Conservation (phyloP, 129 eudicot species). For the Rutidosis leptorrhynchoides region DNA sequence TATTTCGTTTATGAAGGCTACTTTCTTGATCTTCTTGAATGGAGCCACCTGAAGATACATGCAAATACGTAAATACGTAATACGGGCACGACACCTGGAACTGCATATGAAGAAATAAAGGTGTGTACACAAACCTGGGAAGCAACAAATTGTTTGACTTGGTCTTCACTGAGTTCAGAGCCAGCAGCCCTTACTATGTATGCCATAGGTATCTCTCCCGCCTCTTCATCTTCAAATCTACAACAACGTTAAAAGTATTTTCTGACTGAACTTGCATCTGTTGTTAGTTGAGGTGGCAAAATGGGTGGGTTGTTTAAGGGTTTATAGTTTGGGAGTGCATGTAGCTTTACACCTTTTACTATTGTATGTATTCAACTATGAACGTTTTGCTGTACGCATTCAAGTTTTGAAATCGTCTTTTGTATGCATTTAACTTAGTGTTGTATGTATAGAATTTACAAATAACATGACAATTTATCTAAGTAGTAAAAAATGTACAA, state of each 20-base stretch:
- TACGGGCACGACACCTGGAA: neutral
- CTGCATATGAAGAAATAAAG: constrained; percentile 10
- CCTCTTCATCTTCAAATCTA: constrained; percentile 73
- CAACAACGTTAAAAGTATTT: constrained; percentile 14
- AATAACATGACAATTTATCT: too few relatives aligned
- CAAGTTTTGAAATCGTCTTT: too few relatives aligned
- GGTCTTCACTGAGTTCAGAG: constrained; percentile 52
- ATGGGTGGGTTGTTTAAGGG: neutral
- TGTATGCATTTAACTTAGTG: too few relatives aligned
- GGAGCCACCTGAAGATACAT: constrained; percentile 64
- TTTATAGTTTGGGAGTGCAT: too few relatives aligned
- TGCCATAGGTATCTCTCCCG: constrained; percentile 80
- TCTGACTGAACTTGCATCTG: constrained; percentile 4
- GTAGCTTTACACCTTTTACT: too few relatives aligned
- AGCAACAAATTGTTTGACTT: constrained; percentile 61
- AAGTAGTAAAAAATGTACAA: too few relatives aligned
- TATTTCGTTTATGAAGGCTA: constrained; percentile 57
- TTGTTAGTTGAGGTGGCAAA: constrained; percentile 1
- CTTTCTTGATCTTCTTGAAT: constrained; percentile 65
- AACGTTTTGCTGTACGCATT: too few relatives aligned
- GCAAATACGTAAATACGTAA: too few relatives aligned
- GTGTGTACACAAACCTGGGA: constrained; percentile 44
- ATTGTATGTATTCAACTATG: too few relatives aligned
- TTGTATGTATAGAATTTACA: too few relatives aligned
- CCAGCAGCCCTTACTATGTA: constrained; percentile 55